A percentile compares a stretch with the other conserved stretches of the same genome.
phyloP scores from a whole-genome alignment of 257 asterid species.

The Lavandula angustifolia region DNA sequence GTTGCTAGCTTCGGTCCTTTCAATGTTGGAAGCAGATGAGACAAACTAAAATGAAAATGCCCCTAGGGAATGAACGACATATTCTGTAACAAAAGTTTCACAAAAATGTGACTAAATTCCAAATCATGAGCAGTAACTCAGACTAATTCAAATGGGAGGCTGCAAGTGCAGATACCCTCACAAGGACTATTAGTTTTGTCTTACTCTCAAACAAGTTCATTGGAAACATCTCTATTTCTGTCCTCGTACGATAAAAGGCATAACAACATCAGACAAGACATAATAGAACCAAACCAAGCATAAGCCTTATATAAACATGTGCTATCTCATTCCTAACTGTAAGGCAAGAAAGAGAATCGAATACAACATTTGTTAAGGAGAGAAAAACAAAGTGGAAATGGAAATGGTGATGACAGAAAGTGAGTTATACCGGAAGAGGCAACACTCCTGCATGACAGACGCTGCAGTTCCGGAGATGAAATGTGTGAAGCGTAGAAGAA shows the following conservation, averaged over 20 bases:
- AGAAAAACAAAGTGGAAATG: slow-evolving; percentile 24
- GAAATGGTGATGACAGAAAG: slow-evolving; percentile 26
- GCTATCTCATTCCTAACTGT: slow-evolving; percentile 17
- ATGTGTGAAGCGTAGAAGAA: slow-evolving; percentile 29
- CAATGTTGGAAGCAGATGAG: slow-evolving; percentile 30
- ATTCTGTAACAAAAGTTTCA: neutral
- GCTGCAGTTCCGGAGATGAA: slow-evolving; percentile 27
- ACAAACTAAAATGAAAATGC: slow-evolving; percentile 30
- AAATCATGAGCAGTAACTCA: too few species aligned
- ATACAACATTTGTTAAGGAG: neutral
- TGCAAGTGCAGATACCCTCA: slow-evolving; percentile 11
- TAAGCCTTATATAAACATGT: slow-evolving; percentile 32
- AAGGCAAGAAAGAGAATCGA: slow-evolving; percentile 3
- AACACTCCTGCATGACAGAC: slow-evolving; percentile 14
- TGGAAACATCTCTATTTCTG: slow-evolving; percentile 33
- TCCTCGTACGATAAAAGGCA: slow-evolving; percentile 14
- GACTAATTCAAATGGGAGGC: slow-evolving; percentile 8
- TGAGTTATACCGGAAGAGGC: slow-evolving; percentile 26
- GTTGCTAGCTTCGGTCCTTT: slow-evolving; percentile 22
- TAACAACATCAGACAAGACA: slow-evolving; percentile 24
- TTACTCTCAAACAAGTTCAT: slow-evolving; percentile 26
- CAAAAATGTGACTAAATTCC: neutral
- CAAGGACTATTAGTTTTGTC: slow-evolving; percentile 26
- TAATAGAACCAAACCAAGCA: slow-evolving; percentile 29
- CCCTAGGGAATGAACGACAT: slow-evolving; percentile 25